Conservation (phyloP, 176 grass and related monocot species). For the Tuctoria greenei region DNA sequence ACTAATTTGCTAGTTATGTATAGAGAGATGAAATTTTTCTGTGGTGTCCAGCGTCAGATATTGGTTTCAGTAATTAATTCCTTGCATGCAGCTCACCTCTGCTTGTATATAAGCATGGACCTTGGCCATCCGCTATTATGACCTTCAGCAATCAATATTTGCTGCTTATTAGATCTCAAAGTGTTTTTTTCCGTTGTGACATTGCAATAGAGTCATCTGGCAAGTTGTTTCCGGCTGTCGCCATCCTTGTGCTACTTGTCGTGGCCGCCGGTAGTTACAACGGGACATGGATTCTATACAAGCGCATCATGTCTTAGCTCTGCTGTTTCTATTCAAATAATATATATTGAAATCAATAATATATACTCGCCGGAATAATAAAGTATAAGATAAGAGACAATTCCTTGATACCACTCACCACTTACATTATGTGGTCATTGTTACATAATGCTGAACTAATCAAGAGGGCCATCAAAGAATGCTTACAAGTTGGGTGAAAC, state of each 20-base stretch:
- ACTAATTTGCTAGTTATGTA: not conserved
- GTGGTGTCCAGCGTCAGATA: not conserved
- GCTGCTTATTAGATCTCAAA: not conserved
- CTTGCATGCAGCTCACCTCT: not conserved
- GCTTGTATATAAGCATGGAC: not conserved
- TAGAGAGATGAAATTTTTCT: not conserved
- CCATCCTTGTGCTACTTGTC: conserved; percentile 31
- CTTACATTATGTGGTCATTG: too few relatives aligned
- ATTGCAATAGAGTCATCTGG: conserved; percentile 34
- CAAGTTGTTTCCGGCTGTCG: conserved; percentile 15
- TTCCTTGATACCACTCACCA: too few relatives aligned
- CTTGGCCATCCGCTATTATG: not conserved
- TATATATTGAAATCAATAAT: too few relatives aligned
- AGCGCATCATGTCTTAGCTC: too few relatives aligned
- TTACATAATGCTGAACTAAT: too few relatives aligned
- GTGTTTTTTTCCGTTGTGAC: not conserved
- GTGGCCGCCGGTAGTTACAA: conserved; percentile 8
- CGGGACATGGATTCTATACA: not conserved
- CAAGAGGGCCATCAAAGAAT: too few relatives aligned
- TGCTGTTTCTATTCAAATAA: too few relatives aligned
- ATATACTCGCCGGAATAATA: too few relatives aligned
- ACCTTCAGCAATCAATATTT: not conserved
- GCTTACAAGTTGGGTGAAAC: too few relatives aligned
- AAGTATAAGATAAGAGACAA: too few relatives aligned
- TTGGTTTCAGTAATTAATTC: not conserved